Percentiles rank a stretch among this genome's conserved stretches.
phyloP scores from a whole-genome alignment of 2,329 filamentous ascomycete species.

The Sporothrix mexicana region DNA sequence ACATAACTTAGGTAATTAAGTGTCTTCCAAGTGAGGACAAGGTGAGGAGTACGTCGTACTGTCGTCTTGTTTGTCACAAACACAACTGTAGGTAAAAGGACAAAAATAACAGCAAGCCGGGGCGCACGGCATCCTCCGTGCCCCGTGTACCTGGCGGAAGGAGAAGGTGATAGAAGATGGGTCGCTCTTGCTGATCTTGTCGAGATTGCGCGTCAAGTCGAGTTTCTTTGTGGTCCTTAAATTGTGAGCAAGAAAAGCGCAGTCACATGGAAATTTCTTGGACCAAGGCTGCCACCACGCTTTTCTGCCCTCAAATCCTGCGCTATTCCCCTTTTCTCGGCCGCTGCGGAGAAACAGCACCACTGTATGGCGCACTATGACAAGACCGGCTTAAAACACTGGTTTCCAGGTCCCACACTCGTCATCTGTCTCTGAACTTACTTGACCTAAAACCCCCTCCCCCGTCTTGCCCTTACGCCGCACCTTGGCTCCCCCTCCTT shows the following conservation, averaged over 20 bases:
- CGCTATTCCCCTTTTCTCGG: slow-evolving; percentile 29
- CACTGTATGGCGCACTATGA: slow-evolving; percentile 3
- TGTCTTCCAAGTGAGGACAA: no score
- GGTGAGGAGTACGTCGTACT: no score
- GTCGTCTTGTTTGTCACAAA: not conserved
- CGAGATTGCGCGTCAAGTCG: not conserved
- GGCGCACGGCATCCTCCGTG: slow-evolving; percentile 10
- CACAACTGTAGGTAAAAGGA: not conserved
- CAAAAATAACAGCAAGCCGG: not conserved
- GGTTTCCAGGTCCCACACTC: not conserved
- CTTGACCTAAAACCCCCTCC: slow-evolving; percentile 10
- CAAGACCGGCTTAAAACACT: not conserved
- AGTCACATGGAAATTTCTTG: slow-evolving; percentile 30
- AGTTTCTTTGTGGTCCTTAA: not conserved
- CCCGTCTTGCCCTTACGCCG: slow-evolving; percentile 1
- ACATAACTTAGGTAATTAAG: not conserved
- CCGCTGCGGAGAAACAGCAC: slow-evolving; percentile 23
- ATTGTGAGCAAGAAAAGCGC: not conserved
- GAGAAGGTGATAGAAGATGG: not conserved
- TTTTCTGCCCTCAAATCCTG: slow-evolving; percentile 13
- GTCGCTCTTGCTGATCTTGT: not conserved
- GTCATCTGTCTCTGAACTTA: slow-evolving; percentile 9
- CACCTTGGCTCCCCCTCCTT: slow-evolving; percentile 20
- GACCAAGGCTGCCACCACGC: not conserved
- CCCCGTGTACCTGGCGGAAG: slow-evolving; percentile 1